Evolutionary conservation across 2,329 filamentous ascomycete genomes (phyloP), one percentile per base, ranked within the genome.

Genomic region (Penicillium occitanis): DNA sequence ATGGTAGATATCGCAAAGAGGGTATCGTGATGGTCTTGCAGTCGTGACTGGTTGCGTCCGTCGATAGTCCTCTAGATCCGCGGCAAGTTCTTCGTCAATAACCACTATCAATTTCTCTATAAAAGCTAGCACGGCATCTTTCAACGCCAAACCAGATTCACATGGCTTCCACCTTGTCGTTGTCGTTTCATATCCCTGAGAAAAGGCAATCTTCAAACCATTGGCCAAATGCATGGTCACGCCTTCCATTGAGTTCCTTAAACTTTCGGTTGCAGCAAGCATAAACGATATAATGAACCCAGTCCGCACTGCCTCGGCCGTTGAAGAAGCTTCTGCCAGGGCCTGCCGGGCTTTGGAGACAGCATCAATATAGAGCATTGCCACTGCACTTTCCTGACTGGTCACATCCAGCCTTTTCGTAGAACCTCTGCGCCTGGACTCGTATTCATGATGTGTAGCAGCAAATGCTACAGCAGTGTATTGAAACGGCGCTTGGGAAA

Each of bases 301-400:
- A 25, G 22, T 50, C 11, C 46, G 61, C 17, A 61, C 44, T 48
- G 59, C 59, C n/a, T 61, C 42, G 11, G 59, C 11, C 3, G 28
- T 46, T 50, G 46, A 50, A 8, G 59, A 61, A 22, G 42, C 6
- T 37, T 17, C 28, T 48, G 25, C 25, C 30, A 66, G 28, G 28
- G 50, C 51, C 8, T 51, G 60, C 25, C 64, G 51, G 2, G 51
- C 51, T 37, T 63, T 48, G 4, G 59, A 66, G 37, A 66, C 33
- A n/a, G 64, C 60, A 48, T 66, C 28, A 19, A 63, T 63, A 40
- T 66, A 66, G 17, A 63, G 59, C 22, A 7, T 61, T 8, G 51
- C 51, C n/a, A 17, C 44, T 50, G 22, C 13, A 28, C 22, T 50
- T 25, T 28, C 13, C 5, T 50, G 46, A 28, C 22, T 50, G 46